phyloP scores from a whole-genome alignment of 192 early-diverging fungal genomes.

The Entomortierella parvispora region DNA sequence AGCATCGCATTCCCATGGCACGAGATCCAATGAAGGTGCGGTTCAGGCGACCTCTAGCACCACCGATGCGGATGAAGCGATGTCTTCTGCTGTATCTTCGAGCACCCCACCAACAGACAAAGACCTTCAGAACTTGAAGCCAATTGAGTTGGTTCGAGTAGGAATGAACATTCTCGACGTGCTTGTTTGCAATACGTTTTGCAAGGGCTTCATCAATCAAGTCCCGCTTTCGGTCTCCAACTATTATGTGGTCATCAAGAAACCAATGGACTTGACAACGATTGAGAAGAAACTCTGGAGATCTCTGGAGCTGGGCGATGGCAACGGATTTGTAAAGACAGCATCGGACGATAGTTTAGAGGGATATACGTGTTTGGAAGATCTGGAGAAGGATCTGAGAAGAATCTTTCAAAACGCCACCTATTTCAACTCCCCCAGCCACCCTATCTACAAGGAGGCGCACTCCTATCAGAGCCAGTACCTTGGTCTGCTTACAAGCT shows the following conservation, averaged over 20 bases:
- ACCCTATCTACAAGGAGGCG: slow-evolving; percentile 43
- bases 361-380: slow-evolving; percentile 46
- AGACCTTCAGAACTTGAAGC: slow-evolving; percentile 9
- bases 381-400: slow-evolving; percentile 61
- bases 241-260: slow-evolving; percentile 59
- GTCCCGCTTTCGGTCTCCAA: slow-evolving; percentile 53
- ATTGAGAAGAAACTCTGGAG: slow-evolving; percentile 65
- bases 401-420: slow-evolving; percentile 60
- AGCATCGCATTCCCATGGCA: background rate
- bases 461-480: slow-evolving; percentile 21
- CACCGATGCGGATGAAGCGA: background rate
- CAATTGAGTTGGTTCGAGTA: slow-evolving; percentile 32
- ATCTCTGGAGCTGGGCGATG: slow-evolving; percentile 9
- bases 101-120: background rate
- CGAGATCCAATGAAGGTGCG: slow-evolving; percentile 8
- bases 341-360: slow-evolving; percentile 9
- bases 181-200: slow-evolving; percentile 23
- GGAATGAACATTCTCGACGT: slow-evolving; percentile 21
- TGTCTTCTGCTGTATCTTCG: background rate
- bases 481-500: slow-evolving; percentile 8
- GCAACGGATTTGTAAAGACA: background rate
- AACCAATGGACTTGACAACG: slow-evolving; percentile 64
- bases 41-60: background rate
- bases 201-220: slow-evolving; percentile 42
- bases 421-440: slow-evolving; percentile 34